Evolutionary conservation across 2,329 filamentous ascomycete species (phyloP).

Genomic region (Stylonectria norvegica): DNA sequence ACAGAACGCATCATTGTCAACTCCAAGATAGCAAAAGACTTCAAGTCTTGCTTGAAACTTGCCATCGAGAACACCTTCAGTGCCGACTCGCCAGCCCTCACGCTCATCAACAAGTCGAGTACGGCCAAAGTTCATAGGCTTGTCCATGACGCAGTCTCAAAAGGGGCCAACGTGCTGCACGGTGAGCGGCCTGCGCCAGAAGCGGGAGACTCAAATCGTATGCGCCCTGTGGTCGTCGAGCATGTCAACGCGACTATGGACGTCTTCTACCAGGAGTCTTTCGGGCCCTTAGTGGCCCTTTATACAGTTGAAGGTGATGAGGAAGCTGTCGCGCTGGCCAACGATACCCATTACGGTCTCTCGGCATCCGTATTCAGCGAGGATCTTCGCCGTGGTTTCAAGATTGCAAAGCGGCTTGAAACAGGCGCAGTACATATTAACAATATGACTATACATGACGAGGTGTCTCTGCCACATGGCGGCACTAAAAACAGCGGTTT

Average conservation of each 20-base stretch:
- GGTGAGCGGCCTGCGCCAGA: slow-evolving; percentile 33
- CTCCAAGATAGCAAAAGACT: no score
- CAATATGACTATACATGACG: not conserved
- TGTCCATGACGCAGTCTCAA: slow-evolving; percentile 50
- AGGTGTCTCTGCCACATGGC: not conserved
- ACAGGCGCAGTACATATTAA: slow-evolving; percentile 57
- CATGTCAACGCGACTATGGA: slow-evolving; percentile 61
- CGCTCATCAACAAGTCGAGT: slow-evolving; percentile 51
- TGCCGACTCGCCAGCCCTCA: slow-evolving; percentile 2
- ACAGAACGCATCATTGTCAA: slow-evolving; percentile 29
- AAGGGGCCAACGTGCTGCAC: slow-evolving; percentile 54
- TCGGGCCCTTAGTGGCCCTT: slow-evolving; percentile 69
- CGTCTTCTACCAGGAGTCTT: slow-evolving; percentile 70
- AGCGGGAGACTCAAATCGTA: slow-evolving; percentile 28
- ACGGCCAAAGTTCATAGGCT: no score
- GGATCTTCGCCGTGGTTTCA: slow-evolving; percentile 56
- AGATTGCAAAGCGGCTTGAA: slow-evolving; percentile 59
- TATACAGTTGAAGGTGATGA: slow-evolving; percentile 64
- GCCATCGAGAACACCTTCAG: slow-evolving; percentile 5
- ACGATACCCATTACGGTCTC: slow-evolving; percentile 78
- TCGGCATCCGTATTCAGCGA: slow-evolving; percentile 67
- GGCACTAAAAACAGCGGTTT: not conserved
- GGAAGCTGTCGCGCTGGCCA: slow-evolving; percentile 68
- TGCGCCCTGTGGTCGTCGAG: slow-evolving; percentile 65
- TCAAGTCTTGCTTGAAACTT: no score